Evolutionary conservation across 768 basidiomycete species (phyloP), one percentile per base, ranked within the genome.

Genomic region (Tremella fuciformis): DNA sequence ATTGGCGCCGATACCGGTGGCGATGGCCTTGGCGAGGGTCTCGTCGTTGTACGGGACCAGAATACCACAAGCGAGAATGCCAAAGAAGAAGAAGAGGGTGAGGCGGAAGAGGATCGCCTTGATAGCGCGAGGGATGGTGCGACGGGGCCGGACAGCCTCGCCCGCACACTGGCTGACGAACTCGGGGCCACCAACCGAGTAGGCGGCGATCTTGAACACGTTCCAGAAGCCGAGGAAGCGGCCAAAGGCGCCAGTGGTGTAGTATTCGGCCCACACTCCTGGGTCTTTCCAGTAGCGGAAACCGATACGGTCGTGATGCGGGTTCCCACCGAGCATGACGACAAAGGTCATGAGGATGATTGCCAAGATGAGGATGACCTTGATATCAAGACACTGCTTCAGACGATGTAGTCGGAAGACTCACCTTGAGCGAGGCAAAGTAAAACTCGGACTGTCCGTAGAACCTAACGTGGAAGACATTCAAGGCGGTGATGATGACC

Each of bases 141-240:
- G 81, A 65, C 70, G 81, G 8, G 91, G 91, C 77, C 92, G 93
- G 78, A 88, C 89, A 0, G 89, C 87, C 75, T 81, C 79, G 9
- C 78, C 80, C 55, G 80, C 80, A 19, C 78, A 77, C 61, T 76
- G 73, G 4, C 78, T 80, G 42, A 94, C 91, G 70, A 96, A 91
- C 76, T 97, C 93, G 7, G 91, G 92, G 15, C 92, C 93, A 59
- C 92, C 91, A 53, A 61, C 66, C 11, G 89, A 91, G 81, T 93
- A 96, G 13, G 89, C 91, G 2, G 93, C 93, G 64, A 92, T 87
- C 6, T 86, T 85, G 78, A 94, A 71, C 59, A 84, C 85, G 2
- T 83, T 80, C 58, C 84, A 79, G 74, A 86, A 86, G 8, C 84
- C 85, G 18, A 86, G 76, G 82, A 97, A 96, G 22, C 80, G 84